Base-by-base conservation (phyloP, 768 basidiomycete genomes). In the Pholiota molesta region DNA sequence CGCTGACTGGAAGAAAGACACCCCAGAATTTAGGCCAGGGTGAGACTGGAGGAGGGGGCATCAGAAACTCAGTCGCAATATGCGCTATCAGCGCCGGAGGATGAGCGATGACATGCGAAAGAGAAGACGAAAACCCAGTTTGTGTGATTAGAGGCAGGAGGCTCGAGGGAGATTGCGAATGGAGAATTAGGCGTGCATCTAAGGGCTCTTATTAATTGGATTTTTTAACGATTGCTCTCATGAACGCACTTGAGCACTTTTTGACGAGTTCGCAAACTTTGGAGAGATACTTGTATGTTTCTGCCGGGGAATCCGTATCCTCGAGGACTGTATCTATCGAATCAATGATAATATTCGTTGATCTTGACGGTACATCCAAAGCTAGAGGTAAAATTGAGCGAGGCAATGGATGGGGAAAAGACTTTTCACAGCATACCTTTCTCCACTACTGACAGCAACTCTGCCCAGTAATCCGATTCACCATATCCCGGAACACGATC, bases 21-120 rank as follows among this genome's bases (percentile, higher is more conserved):
- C 79, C 78, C 92, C 91, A 95, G 75, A 95, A 96, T 68, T 92
- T 92, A 37, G 82, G 77, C n/a, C 80, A 76, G 0, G 83, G 67
- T 9, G 86, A 83, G 42, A 79, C 75, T 8, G 90, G 85, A 1
- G 91, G 90, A 0, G 94, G 92, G 0, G 82, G 84, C 1, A 86
- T 84, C 51, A 92, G 79, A 71, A 92, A 95, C 8, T 86, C 85
- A 28, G 78, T 80, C 1, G 91, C 82, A 53, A 99, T 75, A 68
- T 93, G 85, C 7, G 69, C 71, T 37, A 98, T 75, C 56, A 97
- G 81, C 1, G 79, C 77, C 0, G 91, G 82, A 2, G 94, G 90
- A 68, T 94, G 90, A 0, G 89, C 84, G 47, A 80, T 83, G 16
- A 92, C 65, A 64, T 89, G 87, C 0, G 83, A 78, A 26, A 94